These are phyloP conservation scores for Boeremia lycopersici DNA, from an alignment of 2,329 filamentous ascomycete genomes.

Conservation along the genomic window DNA sequence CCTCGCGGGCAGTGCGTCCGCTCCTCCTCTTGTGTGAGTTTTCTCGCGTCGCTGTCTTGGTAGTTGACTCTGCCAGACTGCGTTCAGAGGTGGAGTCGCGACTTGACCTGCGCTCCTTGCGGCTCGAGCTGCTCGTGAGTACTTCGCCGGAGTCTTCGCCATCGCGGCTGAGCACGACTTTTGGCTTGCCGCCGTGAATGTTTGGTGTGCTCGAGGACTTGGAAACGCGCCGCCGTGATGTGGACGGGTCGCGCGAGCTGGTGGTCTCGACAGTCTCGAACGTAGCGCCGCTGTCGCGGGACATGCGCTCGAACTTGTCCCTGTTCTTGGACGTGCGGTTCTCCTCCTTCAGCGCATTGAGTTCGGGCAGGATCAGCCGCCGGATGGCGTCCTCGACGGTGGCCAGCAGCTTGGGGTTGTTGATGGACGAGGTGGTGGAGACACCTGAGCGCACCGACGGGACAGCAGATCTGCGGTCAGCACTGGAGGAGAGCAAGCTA, in stretches of 20 bases:
- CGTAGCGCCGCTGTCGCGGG: conserved; percentile 44
- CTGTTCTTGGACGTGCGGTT: conserved; percentile 77
- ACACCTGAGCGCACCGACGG: conserved; percentile 64
- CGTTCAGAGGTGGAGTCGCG: conserved; percentile 57
- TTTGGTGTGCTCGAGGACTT: conserved; percentile 68
- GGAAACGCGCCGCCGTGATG: conserved; percentile 60
- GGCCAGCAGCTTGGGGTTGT: conserved; percentile 88
- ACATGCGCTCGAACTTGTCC: conserved; percentile 69
- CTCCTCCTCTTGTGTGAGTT: conserved; percentile 60
- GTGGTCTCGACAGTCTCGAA: conserved; percentile 65
- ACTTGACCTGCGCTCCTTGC: conserved; percentile 61
- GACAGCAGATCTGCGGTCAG: conserved; percentile 62
- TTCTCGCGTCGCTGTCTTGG: conserved; percentile 48
- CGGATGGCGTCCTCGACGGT: conserved; percentile 94
- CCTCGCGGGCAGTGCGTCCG: conserved; percentile 59
- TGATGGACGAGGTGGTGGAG: conserved; percentile 71
- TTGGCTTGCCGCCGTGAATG: conserved; percentile 61
- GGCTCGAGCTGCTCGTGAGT: conserved; percentile 57
- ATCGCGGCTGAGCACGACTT: conserved; percentile 64
- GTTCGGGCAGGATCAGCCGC: conserved; percentile 85
- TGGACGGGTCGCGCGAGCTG: conserved; percentile 55
- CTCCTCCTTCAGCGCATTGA: conserved; percentile 89
- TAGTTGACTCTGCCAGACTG: conserved; percentile 41
- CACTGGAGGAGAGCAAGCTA: conserved; percentile 65
- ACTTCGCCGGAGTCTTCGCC: conserved; percentile 64